These are phyloP conservation scores for Limonomyces culmigenus DNA, from an alignment of 1,284 basidiomycete genomes.

Conservation along the genomic window DNA sequence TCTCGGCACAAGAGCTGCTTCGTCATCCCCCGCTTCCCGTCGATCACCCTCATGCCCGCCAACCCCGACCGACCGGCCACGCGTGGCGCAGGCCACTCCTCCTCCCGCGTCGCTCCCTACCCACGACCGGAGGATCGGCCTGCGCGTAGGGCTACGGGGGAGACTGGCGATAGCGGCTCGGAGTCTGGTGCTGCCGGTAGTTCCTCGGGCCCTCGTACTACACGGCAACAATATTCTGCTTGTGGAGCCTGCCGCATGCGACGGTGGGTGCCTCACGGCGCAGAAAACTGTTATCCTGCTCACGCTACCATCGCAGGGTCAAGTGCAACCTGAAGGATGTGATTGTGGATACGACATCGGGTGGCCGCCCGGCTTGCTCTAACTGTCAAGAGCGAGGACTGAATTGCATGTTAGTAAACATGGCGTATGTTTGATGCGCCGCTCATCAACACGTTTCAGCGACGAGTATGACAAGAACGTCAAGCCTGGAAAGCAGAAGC, in stretches of 20 bases:
- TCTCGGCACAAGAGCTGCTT: no score
- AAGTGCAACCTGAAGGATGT: conserved; percentile 71
- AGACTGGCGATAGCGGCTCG: not conserved
- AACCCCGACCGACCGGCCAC: no score
- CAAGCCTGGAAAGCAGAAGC: conserved; percentile 22
- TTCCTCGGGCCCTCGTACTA: conserved; percentile 37
- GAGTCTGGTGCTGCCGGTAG: not conserved
- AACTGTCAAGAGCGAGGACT: conserved; percentile 77
- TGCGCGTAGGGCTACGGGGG: no score
- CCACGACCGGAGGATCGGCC: no score
- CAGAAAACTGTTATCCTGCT: no score
- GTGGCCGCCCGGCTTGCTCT: conserved; percentile 50
- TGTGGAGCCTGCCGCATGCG: conserved; percentile 84
- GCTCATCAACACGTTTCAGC: no score
- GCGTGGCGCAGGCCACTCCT: no score
- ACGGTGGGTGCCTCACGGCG: conserved; percentile 36
- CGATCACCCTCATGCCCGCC: no score
- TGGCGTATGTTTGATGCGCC: no score
- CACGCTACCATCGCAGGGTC: conserved; percentile 30
- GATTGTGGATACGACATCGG: conserved; percentile 21
- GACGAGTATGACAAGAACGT: not conserved
- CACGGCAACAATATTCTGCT: conserved; percentile 69
- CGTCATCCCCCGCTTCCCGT: no score
- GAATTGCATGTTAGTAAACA: conserved; percentile 66
- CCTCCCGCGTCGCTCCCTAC: no score